These are phyloP conservation scores for Gonapodya prolifera DNA, from an alignment of 192 early-diverging fungal species.

Conservation along the genomic window DNA sequence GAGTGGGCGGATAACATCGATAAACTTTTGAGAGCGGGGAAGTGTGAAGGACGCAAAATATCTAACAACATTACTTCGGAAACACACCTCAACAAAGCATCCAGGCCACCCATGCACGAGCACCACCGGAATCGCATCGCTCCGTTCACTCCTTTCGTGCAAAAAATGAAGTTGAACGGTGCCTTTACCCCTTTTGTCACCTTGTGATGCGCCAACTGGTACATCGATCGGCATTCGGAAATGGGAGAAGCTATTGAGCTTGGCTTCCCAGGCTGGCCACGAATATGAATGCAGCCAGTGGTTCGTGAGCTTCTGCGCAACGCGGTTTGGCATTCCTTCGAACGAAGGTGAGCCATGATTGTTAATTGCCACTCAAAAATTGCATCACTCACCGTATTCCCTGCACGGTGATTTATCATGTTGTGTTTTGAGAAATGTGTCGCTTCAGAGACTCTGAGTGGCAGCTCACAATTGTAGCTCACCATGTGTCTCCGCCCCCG, in stretches of 20 bases:
- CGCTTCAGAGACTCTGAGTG: too few relatives aligned
- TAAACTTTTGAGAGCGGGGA: constrained; percentile 18
- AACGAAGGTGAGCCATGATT: background rate
- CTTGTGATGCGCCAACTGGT: background rate
- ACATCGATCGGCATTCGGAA: background rate
- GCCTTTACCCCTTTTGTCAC: background rate
- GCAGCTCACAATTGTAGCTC: background rate
- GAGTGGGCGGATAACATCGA: background rate
- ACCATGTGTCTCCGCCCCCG: background rate
- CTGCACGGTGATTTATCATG: background rate
- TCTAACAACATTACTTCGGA: too few relatives aligned
- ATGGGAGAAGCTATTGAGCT: background rate
- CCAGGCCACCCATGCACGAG: constrained; percentile 57
- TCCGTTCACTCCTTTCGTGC: constrained; percentile 9
- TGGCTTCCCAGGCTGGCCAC: background rate
- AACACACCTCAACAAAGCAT: constrained; percentile 44
- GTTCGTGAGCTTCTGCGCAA: background rate
- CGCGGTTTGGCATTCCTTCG: background rate
- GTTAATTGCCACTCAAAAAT: too few relatives aligned
- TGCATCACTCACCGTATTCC: background rate
- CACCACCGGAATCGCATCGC: constrained; percentile 35
- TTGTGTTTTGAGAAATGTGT: too few relatives aligned
- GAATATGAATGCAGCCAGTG: background rate
- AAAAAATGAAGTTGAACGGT: constrained; percentile 7
- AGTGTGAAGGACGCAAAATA: too few relatives aligned